These are phyloP conservation scores for Penicillium coffeae DNA, from an alignment of 495 filamentous ascomycete species.

Conservation along the genomic window DNA sequence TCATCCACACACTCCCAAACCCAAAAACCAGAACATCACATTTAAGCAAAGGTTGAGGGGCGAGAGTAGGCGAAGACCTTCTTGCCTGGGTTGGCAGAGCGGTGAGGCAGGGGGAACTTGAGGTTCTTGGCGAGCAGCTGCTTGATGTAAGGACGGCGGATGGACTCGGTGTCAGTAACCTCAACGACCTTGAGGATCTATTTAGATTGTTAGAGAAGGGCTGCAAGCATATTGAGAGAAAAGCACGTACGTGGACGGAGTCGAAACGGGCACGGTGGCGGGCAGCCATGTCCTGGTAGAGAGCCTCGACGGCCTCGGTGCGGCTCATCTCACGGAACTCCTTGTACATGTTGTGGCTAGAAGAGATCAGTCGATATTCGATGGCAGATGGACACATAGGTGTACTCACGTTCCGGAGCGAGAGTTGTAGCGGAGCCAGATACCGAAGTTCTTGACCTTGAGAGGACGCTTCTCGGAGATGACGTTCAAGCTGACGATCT, in stretches of 20 bases:
- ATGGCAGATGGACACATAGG: neutral
- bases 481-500: slow-evolving; percentile 95
- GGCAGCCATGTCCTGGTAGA: slow-evolving; percentile 99
- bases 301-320: slow-evolving; percentile 87
- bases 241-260: slow-evolving; percentile 82
- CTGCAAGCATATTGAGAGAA: neutral
- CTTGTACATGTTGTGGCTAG: slow-evolving; percentile 99
- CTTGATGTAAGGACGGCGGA: slow-evolving; percentile 98
- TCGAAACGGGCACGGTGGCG: slow-evolving; percentile 96
- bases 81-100: slow-evolving; percentile 74
- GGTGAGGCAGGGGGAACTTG: slow-evolving; percentile 98
- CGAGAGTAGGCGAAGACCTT: slow-evolving; percentile 88
- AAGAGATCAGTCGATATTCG: neutral
- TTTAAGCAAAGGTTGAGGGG: slow-evolving; percentile 80
- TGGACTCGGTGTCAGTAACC: slow-evolving; percentile 83
- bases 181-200: slow-evolving; percentile 98
- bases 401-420: slow-evolving; percentile 73
- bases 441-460: slow-evolving; percentile 99
- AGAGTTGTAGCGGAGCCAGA: slow-evolving; percentile 99
- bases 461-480: slow-evolving; percentile 97
- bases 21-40: slow-evolving; percentile 37
- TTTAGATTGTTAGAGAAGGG: slow-evolving; percentile 24
- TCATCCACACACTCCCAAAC: slow-evolving; percentile 45
- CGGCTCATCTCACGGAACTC: slow-evolving; percentile 98
- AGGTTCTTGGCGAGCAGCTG: slow-evolving; percentile 93